Evolutionary conservation across 352 stramenopile species (phyloP), one percentile per base, ranked within the genome.

Genomic region (Phytophthora lateralis): DNA sequence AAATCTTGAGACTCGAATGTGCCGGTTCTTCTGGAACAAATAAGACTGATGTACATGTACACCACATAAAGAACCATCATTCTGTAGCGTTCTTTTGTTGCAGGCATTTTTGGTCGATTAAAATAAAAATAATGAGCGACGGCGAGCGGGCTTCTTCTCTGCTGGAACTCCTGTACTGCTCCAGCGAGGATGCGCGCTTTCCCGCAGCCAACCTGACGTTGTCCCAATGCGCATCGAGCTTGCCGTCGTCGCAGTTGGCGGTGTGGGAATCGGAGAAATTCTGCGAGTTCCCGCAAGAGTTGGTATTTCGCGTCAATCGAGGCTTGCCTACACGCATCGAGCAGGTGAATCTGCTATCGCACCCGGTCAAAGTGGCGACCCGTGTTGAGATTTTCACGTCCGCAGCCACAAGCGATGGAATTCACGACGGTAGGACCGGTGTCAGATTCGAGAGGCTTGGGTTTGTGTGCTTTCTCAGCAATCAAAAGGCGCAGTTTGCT

Each of bases 231-330:
- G 18, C 1, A 20, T 42, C 35, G 35, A 42, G 15, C 32, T n/a
- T 35, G 8, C 30, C 30, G 34, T 39, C 26, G 5, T 10, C 15
- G 24, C 15, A 29, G 42, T 12, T 50, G 6, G 9, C 27, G 4
- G 72, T 74, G 2, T 87, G 77, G 76, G 70, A 66, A 29, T 78
- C 71, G 15, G 74, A 84, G 41, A 85, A 79, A 56, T 80, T 89
- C 58, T 89, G 77, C 47, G 77, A 79, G 45, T 89, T 84, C 32
- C 76, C 80, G 10, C 76, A 89, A 39, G 73, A 85, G 34, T 17
- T 89, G 26, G 66, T 89, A 8, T 78, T 85, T 27, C 65, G 70
- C 35, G 69, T 88, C 9, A 76, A 75, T 48, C 60, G 56, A 57
- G 69, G 63, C 2, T 37, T 55, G 5, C 38, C 69, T 12, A 63